Evolutionary conservation across 192 early-diverging fungal genomes (phyloP).

Genomic region (Backusella circina): DNA sequence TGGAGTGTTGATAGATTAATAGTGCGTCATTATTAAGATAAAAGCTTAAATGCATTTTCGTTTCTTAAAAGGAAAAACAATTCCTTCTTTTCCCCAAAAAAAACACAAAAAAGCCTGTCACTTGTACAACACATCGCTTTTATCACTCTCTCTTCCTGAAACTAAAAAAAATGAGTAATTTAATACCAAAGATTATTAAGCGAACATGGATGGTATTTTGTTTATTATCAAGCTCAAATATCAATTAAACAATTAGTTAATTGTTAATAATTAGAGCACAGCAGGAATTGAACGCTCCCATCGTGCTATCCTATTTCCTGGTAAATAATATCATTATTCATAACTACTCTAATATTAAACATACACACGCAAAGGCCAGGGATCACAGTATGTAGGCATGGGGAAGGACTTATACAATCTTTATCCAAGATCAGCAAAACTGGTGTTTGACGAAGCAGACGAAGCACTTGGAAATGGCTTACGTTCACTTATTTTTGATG

Average conservation of each 20-base stretch:
- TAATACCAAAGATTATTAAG: not conserved
- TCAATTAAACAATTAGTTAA: not conserved
- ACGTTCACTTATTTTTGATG: conserved; percentile 83
- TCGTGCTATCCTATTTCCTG: conserved; percentile 33
- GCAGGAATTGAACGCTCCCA: conserved; percentile 33
- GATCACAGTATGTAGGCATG: conserved; percentile 90
- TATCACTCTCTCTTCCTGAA: not conserved
- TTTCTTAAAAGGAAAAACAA: not conserved
- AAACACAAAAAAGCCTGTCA: not conserved
- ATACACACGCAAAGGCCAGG: conserved; percentile 49
- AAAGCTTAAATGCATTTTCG: not conserved
- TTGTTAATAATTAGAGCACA: conserved; percentile 16
- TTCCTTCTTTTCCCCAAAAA: not conserved
- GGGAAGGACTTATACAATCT: conserved; percentile 79
- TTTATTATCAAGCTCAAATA: not conserved
- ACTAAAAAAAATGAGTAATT: not conserved
- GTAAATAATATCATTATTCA: not conserved
- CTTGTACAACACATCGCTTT: not conserved
- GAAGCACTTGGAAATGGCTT: conserved; percentile 71
- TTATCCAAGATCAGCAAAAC: conserved; percentile 64
- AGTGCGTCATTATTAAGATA: not conserved
- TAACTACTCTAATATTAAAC: not conserved
- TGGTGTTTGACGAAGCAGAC: conserved; percentile 89
- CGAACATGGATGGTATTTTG: not conserved
- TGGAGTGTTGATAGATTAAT: not conserved